These are phyloP conservation scores for Saccharomyces hybrid DNA, from an alignment of 1,139 yeast species.

Conservation along the genomic window DNA sequence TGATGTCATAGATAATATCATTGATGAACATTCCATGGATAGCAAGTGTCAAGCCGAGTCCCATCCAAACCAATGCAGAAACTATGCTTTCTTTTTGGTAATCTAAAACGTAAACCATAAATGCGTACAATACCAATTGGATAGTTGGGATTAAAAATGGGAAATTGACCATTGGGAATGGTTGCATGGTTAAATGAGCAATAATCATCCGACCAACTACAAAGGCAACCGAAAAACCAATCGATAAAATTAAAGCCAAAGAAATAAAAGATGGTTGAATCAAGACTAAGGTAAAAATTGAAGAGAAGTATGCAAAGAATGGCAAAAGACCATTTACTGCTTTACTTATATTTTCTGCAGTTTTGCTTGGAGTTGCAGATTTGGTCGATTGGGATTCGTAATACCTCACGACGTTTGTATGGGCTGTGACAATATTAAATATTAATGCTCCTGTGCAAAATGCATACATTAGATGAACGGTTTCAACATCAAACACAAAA, in stretches of 20 bases:
- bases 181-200: conserved; percentile 76
- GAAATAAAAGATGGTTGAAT: conserved; percentile 43
- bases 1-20: conserved; percentile 78
- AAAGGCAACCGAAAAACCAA: conserved; percentile 74
- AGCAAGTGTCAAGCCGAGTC: conserved; percentile 70
- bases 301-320: conserved; percentile 55
- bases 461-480: conserved; percentile 21
- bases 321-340: conserved; percentile 66
- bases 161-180: conserved; percentile 64
- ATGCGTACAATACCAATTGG: conserved; percentile 43
- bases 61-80: conserved; percentile 53
- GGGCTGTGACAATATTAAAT: conserved; percentile 68
- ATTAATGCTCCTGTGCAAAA: conserved; percentile 42
- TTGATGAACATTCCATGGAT: conserved; percentile 71
- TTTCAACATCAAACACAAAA: conserved; percentile 15
- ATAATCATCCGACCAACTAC: conserved; percentile 84
- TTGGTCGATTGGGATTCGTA: conserved; percentile 33
- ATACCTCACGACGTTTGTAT: conserved; percentile 55
- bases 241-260: conserved; percentile 56
- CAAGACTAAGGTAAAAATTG: conserved; percentile 43
- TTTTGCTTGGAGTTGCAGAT: conserved; percentile 19
- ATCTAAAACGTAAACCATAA: conserved; percentile 36
- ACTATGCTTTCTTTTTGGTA: conserved; percentile 38
- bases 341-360: conserved; percentile 16
- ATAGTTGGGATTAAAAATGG: conserved; percentile 61